Percentiles rank a stretch among this genome's conserved stretches.
Conservation (phyloP, 768 basidiomycete genomes). For the Naematelia encephala region DNA sequence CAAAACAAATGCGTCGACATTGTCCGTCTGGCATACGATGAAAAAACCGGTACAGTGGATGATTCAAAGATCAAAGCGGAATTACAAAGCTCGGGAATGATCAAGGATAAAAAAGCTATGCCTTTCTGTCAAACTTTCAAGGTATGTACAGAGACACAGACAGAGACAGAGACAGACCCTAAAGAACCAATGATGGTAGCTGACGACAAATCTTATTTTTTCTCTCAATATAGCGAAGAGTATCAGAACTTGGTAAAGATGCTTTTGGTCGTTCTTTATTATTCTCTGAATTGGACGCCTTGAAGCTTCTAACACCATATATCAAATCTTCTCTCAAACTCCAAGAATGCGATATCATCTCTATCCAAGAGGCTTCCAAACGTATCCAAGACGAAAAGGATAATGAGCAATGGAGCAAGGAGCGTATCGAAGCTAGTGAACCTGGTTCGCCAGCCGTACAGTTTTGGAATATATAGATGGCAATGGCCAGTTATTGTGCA, state of each 20-base stretch:
- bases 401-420: constrained; percentile 62
- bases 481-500: not conserved
- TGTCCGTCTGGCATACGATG: constrained; percentile 66
- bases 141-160: no score
- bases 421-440: constrained; percentile 77
- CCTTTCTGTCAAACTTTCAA: constrained; percentile 92
- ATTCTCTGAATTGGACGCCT: constrained; percentile 75
- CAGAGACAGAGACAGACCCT: not conserved
- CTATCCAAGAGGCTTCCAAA: constrained; percentile 66
- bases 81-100: constrained; percentile 68
- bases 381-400: constrained; percentile 58
- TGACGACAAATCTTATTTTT: not conserved
- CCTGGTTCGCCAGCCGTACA: constrained; percentile 83
- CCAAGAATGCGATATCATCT: constrained; percentile 56
- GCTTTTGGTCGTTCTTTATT: constrained; percentile 79
- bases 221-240: constrained; percentile 26
- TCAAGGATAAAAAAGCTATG: constrained; percentile 96
- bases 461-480: constrained; percentile 62
- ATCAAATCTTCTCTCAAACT: constrained; percentile 60
- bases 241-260: constrained; percentile 59
- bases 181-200: no score
- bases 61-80: constrained; percentile 71
- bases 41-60: constrained; percentile 60
- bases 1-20: constrained; percentile 77
- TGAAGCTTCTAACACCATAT: constrained; percentile 71